A percentile compares a stretch with the other conserved stretches of the same genome.
Evolutionary conservation across 768 basidiomycete species (phyloP).

Genomic region (Galerina marginata): DNA sequence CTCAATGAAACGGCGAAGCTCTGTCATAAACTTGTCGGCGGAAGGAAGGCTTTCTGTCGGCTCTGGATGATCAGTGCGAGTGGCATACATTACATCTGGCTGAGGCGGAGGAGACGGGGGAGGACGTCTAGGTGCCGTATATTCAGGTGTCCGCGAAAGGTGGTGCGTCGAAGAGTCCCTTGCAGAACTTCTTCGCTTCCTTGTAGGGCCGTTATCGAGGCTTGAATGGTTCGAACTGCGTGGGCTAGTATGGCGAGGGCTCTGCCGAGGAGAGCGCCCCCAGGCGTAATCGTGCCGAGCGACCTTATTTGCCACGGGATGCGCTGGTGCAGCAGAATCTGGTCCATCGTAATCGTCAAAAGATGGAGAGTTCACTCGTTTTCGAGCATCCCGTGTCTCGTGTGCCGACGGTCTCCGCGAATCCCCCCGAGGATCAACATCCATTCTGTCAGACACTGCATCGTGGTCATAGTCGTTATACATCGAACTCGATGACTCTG

Average conservation of each 20-base stretch:
- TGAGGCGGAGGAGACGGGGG: conserved; percentile 5
- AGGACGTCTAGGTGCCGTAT: background rate
- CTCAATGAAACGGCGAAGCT: conserved; percentile 47
- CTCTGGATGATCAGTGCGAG: conserved; percentile 33
- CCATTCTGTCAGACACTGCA: conserved; percentile 15
- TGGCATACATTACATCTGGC: background rate
- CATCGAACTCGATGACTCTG: conserved; percentile 17
- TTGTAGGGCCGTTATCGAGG: conserved; percentile 1
- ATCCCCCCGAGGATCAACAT: conserved; percentile 13
- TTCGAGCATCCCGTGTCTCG: conserved; percentile 18
- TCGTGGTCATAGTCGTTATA: conserved; percentile 9
- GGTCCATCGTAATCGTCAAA: conserved; percentile 29
- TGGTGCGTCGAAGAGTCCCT: background rate
- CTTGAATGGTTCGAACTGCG: conserved; percentile 2
- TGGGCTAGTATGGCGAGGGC: conserved; percentile 10
- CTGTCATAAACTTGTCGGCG: conserved; percentile 43
- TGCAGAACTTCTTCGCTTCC: background rate
- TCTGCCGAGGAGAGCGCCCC: conserved; percentile 18
- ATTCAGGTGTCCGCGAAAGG: background rate
- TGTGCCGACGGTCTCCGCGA: background rate
- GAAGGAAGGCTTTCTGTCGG: conserved; percentile 43
- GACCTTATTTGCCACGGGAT: conserved; percentile 12
- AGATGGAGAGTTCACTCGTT: conserved; percentile 29
- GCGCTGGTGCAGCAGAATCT: conserved; percentile 4
- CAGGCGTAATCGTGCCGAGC: conserved; percentile 18